Base-by-base conservation (phyloP, 139 green algal genomes). In the Auxenochlorella pyrenoidosa region DNA sequence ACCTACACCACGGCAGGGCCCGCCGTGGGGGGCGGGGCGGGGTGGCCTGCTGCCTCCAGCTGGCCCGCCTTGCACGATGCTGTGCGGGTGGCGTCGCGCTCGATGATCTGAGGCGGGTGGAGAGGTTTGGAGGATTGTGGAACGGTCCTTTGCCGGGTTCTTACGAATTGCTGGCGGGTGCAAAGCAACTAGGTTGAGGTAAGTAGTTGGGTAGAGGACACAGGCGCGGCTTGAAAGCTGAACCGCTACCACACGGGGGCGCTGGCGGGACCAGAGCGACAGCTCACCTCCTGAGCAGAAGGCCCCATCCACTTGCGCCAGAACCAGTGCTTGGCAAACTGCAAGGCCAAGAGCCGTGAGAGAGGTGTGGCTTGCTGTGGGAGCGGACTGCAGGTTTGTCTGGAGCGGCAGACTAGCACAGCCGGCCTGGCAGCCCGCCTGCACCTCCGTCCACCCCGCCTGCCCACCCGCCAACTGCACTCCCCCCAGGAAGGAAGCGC, bases 311-410 rank as follows among this genome's bases (percentile, higher is more conserved):
- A 81, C 54, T 65, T 82, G 36, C 54, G 15, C 89, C 89, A 92
- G 76, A 89, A 87, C 89, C 87, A 91, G 86, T 94, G 92, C 51
- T 86, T 75, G 59, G 79, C 75, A 75, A 93, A 90, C 30, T 89
- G 73, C 4, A 80, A 75, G 34, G 85, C 76, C n/a, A 18, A 15
- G 10, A 32, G 71, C 36, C 43, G 36, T 0, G n/a, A 22, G n/a
- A 75, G 12, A 1, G 54, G 72, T 26, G 40, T 18, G 66, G 12
- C 28, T 73, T 40, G 66, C n/a, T n/a, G 28, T 73, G 40, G 15
- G 66, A 38, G 26, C 66, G 30, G 30, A n/a, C n/a, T n/a, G n/a
- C n/a, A n/a, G 12, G 66, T 5, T 21, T 73, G 8, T 21, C 4
- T 16, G 13, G 36, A 22, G 68, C n/a, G 34, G n/a, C n/a, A 43